Percentiles rank a stretch among this genome's conserved stretches.
Conservation (phyloP, 129 eudicot species). For the Arctium minus region DNA sequence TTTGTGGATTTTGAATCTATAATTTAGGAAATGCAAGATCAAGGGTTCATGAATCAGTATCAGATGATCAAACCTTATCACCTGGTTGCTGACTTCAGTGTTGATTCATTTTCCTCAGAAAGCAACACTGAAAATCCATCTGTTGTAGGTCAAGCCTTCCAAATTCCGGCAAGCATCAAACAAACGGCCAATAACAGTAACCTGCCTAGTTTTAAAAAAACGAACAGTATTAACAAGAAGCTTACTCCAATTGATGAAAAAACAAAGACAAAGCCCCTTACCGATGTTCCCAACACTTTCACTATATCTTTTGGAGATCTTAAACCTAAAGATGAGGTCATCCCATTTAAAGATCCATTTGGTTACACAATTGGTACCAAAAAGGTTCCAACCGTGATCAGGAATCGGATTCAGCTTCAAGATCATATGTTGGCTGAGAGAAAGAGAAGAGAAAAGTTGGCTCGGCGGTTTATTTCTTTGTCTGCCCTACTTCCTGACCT, state of each 20-base stretch:
- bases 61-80: constrained; percentile 17
- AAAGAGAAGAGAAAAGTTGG: constrained; percentile 50
- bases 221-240: neutral
- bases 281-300: constrained; percentile 9
- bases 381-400: neutral
- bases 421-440: constrained; percentile 59
- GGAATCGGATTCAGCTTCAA: constrained; percentile 37
- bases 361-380: neutral
- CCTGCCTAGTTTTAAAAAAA: neutral
- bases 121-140: constrained; percentile 3
- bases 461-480: constrained; percentile 33
- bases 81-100: constrained; percentile 11
- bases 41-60: constrained; percentile 13
- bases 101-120: constrained; percentile 13
- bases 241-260: neutral
- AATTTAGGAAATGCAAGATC: constrained; percentile 20
- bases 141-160: neutral
- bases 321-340: constrained; percentile 9
- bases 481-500: constrained; percentile 51
- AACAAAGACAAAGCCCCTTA: neutral
- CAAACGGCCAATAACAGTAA: neutral
- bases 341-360: neutral
- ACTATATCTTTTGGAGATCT: constrained; percentile 20
- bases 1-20: neutral
- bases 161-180: constrained; percentile 1